These are phyloP conservation scores for Mallotus repandus DNA, from an alignment of 441 rosid genomes.

Conservation along the genomic window DNA sequence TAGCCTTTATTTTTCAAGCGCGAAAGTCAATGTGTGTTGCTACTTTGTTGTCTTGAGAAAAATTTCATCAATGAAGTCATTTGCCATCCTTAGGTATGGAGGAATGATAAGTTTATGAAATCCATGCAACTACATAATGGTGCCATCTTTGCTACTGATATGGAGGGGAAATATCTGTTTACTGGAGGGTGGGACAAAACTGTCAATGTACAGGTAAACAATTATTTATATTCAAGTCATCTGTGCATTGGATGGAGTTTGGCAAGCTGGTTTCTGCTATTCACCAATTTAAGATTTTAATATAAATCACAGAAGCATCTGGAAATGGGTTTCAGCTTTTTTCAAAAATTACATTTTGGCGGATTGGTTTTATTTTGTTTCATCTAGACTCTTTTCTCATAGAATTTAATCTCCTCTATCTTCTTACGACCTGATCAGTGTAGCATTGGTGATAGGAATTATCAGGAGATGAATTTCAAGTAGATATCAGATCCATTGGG, in stretches of 20 bases:
- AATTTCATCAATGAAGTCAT: conserved; percentile 12
- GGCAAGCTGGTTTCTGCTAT: background rate
- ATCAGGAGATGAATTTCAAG: conserved; percentile 58
- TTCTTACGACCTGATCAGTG: conserved; percentile 9
- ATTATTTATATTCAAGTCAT: conserved; percentile 7
- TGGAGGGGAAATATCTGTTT: conserved; percentile 63
- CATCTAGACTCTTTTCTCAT: background rate
- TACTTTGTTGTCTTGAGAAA: background rate
- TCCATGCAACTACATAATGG: conserved; percentile 53
- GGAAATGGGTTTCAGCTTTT: conserved; percentile 8
- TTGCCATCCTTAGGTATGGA: conserved; percentile 61
- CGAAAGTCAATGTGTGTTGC: background rate
- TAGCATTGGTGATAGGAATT: conserved; percentile 50
- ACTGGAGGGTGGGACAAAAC: conserved; percentile 88
- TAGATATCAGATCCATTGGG: conserved; percentile 54
- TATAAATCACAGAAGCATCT: background rate
- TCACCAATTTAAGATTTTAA: background rate
- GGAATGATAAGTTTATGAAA: conserved; percentile 56
- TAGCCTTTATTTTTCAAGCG: background rate
- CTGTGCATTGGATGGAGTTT: background rate
- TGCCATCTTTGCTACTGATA: conserved; percentile 53
- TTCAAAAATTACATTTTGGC: background rate
- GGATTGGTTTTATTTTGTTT: background rate
- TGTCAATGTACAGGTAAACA: conserved; percentile 56
- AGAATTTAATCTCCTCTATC: conserved; percentile 1